A percentile compares a stretch with the other conserved stretches of the same genome.
Conservation (phyloP, 768 basidiomycete species). For the Termitomyces sp. region DNA sequence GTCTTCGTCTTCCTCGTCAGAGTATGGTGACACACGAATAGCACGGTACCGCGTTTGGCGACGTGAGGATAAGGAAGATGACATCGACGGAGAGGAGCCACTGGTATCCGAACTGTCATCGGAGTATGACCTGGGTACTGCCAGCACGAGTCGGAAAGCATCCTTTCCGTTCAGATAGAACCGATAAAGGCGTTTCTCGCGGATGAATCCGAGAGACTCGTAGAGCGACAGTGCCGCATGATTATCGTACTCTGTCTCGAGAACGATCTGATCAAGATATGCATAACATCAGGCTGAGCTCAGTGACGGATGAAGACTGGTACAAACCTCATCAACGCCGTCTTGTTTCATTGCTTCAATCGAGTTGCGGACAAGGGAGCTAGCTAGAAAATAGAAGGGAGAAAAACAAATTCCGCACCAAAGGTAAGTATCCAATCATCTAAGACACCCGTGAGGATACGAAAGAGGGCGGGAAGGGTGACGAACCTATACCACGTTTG, state of each 20-base stretch:
- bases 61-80: conserved; percentile 12
- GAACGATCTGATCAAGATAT: conserved; percentile 58
- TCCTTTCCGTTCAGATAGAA: conserved; percentile 99
- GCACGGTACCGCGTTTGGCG: conserved; percentile 29
- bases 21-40: conserved; percentile 39
- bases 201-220: conserved; percentile 88
- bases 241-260: conserved; percentile 97
- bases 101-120: conserved; percentile 27
- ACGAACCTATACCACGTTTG: conserved; percentile 88
- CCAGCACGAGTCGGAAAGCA: conserved; percentile 78
- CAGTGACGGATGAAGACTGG: background rate
- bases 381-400: conserved; percentile 52
- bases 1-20: conserved; percentile 37
- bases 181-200: conserved; percentile 89
- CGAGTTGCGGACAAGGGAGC: conserved; percentile 76
- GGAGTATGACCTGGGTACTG: conserved; percentile 38
- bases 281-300: background rate
- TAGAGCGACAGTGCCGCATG: conserved; percentile 82
- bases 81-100: conserved; percentile 19
- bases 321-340: conserved; percentile 80
- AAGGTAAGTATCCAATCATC: conserved; percentile 39
- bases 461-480: conserved; percentile 24
- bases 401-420: conserved; percentile 40
- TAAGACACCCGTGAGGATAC: conserved; percentile 41
- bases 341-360: conserved; percentile 78